Evolutionary conservation across 2,329 filamentous ascomycete genomes (phyloP).

Genomic region (Fusarium sacchari): DNA sequence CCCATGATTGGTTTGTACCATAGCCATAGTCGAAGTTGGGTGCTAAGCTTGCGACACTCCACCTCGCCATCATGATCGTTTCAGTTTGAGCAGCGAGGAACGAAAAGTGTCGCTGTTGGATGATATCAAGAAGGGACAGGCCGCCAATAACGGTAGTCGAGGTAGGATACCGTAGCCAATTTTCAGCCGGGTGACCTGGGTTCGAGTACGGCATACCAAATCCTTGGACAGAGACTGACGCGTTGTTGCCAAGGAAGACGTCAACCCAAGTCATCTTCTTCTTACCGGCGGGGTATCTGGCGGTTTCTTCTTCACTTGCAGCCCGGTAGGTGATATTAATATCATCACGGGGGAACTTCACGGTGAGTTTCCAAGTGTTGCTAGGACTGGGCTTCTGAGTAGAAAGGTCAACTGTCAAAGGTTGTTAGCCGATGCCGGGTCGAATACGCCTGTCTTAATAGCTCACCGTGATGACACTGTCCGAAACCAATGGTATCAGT

Average conservation of each 20-base stretch:
- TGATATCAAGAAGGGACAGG: neutral
- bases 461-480: neutral
- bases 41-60: fast-evolving
- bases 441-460: fast-evolving
- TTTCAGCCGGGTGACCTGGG: neutral
- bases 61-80: neutral
- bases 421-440: neutral
- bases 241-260: fast-evolving
- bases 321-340: neutral
- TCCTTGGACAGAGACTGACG: neutral
- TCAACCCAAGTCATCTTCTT: neutral
- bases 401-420: neutral
- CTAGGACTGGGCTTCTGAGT: neutral
- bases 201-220: neutral
- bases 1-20: neutral
- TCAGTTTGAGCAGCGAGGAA: neutral
- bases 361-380: neutral
- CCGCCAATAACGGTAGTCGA: neutral
- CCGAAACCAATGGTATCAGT: neutral
- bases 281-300: neutral
- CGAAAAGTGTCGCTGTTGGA: neutral
- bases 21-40: neutral
- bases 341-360: neutral
- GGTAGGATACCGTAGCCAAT: neutral
- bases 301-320: neutral